Conservation (phyloP, 2,329 filamentous ascomycete genomes). For the Amesomyces nigricolor region DNA sequence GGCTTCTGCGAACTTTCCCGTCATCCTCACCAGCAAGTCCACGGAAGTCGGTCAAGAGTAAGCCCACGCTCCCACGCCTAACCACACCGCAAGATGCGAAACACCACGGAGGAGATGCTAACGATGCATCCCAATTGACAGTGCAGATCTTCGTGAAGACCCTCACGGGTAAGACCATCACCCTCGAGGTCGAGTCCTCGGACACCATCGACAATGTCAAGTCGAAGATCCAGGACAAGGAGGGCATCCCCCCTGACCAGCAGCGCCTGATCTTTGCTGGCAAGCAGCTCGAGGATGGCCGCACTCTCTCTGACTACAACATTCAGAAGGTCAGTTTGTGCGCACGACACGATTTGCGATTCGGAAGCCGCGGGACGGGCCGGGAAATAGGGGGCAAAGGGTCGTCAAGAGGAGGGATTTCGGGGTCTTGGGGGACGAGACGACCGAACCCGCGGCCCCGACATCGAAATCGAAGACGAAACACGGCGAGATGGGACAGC, state of each 20-base stretch:
- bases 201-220: slow-evolving; percentile 99
- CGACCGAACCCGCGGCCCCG: slow-evolving; percentile 6
- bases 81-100: slow-evolving; percentile 8
- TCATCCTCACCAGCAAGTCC: slow-evolving; percentile 35
- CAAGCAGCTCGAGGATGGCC: slow-evolving; percentile 98
- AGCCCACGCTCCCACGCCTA: slow-evolving; percentile 32
- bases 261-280: slow-evolving; percentile 98
- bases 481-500: background rate
- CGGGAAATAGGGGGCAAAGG: background rate
- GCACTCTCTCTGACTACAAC: slow-evolving; percentile 96
- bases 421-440: background rate
- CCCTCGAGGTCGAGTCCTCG: slow-evolving; percentile 96
- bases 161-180: slow-evolving; percentile 99
- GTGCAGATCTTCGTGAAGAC: slow-evolving; percentile 93
- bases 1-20: slow-evolving; percentile 33
- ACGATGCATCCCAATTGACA: slow-evolving; percentile 19
- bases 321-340: slow-evolving; percentile 79
- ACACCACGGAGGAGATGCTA: slow-evolving; percentile 24
- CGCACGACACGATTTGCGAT: slow-evolving; percentile 7
- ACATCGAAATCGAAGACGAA: background rate
- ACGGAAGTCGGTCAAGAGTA: slow-evolving; percentile 55
- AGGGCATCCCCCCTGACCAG: slow-evolving; percentile 96
- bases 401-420: slow-evolving; percentile 9
- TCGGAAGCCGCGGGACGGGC: slow-evolving; percentile 1
- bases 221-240: slow-evolving; percentile 99